Base-by-base conservation (phyloP, 2,329 filamentous ascomycete genomes). In the Raffaelea albimanens region DNA sequence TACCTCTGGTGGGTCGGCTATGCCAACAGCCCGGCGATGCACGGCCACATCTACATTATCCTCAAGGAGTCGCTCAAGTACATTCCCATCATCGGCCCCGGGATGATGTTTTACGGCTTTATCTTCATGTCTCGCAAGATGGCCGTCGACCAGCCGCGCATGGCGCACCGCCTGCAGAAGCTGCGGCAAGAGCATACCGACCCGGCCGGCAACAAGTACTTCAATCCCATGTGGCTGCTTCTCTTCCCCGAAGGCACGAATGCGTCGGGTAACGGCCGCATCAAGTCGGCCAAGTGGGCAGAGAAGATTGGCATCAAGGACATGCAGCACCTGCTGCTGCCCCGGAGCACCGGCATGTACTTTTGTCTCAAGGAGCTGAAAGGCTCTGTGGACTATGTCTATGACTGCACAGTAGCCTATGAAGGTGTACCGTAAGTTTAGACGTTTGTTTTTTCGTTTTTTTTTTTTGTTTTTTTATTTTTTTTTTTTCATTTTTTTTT, bases 1-100 rank as follows among this genome's bases (percentile, higher is more conserved):
- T 95, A 95, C 61, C 76, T 95, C 8, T 95, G 88, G 88, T 95
- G 88, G 88, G 82, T 88, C 22, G 86, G 82, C n/a, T 95, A 95
- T 58, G 87, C 85, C 22, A 83, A 82, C 59, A 63, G 57, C 2
- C 85, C 85, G 49, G 75, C 76, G 46, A 87, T 88, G 78, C 85
- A 93, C 58, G 88, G 89, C 11, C 84, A 88, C 60, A 75, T 95
- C 58, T 94, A 88, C 68, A 95, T 95, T 61, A 91, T 95, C 58
- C 70, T 94, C 45, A 95, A 95, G 60, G 86, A 95, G 61, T 90
- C 86, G 1, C 70, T 95, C 52, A 89, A 87, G 62, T 83, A 80
- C 55, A 81, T 95, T 16, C 88, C 88, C 1, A 66, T 94, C 46
- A 74, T 94, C 22, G 88, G 88, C 2, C 81, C 79, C 61, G 87